Conservation (phyloP, 352 stramenopile genomes). For the Plasmopara muralis region DNA sequence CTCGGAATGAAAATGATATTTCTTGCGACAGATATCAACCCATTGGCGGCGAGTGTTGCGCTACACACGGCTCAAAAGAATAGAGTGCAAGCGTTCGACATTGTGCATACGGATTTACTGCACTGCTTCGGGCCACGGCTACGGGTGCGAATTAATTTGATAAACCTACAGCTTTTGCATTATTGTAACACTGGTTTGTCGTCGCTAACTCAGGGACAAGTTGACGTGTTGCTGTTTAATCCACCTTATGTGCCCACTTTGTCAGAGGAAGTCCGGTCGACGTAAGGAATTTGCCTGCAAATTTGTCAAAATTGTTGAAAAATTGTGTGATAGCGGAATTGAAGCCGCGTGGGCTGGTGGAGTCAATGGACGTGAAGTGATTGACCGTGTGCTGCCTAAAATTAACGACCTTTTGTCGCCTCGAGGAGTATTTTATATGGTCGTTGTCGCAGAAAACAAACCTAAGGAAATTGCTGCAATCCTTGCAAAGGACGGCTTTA, state of each 20-base stretch:
- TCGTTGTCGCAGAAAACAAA: slow-evolving; percentile 97
- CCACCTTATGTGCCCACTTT: slow-evolving; percentile 97
- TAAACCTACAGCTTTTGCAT: neutral
- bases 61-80: slow-evolving; percentile 85
- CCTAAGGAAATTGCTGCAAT: slow-evolving; percentile 89
- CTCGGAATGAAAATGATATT: slow-evolving; percentile 44
- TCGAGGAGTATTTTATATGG: slow-evolving; percentile 93
- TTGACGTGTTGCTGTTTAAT: slow-evolving; percentile 98
- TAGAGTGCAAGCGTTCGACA: slow-evolving; percentile 53
- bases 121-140: slow-evolving; percentile 50
- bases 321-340: slow-evolving; percentile 70
- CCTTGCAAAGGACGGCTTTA: slow-evolving; percentile 56
- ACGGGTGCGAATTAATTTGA: slow-evolving; percentile 23
- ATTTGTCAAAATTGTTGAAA: neutral
- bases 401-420: slow-evolving; percentile 81
- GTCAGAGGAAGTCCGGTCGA: slow-evolving; percentile 90
- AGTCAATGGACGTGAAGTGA: slow-evolving; percentile 88
- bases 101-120: slow-evolving; percentile 84
- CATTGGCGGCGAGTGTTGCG: slow-evolving; percentile 73
- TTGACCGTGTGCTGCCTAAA: slow-evolving; percentile 92
- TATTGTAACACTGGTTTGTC: neutral
- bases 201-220: slow-evolving; percentile 24
- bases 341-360: slow-evolving; percentile 96
- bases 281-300: slow-evolving; percentile 28
- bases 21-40: slow-evolving; percentile 93